phyloP scores from a whole-genome alignment of 139 green algal genomes.

The Closterium sp. region DNA sequence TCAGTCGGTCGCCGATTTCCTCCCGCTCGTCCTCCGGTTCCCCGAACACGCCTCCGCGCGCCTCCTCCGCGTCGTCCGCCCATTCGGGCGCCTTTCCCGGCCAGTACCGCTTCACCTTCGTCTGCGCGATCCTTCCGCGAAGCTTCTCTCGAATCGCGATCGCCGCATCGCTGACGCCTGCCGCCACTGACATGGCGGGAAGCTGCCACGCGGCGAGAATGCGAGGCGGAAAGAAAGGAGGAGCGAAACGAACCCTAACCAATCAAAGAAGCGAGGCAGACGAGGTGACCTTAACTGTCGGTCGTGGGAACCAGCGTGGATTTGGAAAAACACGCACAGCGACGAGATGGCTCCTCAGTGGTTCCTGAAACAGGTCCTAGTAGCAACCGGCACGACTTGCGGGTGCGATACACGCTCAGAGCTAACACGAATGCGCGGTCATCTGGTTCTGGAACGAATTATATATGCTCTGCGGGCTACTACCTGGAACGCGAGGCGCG shows the following conservation, averaged over 20 bases:
- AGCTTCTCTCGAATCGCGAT: constrained; percentile 56
- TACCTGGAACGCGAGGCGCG: too few relatives aligned
- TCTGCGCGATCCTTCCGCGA: constrained; percentile 70
- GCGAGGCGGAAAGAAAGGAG: neutral
- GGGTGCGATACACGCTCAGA: too few relatives aligned
- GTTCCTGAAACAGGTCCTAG: too few relatives aligned
- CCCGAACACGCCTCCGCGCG: constrained; percentile 49
- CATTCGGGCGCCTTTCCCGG: constrained; percentile 80
- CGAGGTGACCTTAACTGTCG: too few relatives aligned
- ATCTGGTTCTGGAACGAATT: too few relatives aligned
- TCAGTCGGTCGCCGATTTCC: neutral
- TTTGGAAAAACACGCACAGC: too few relatives aligned
- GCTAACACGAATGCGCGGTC: too few relatives aligned
- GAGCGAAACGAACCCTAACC: neutral
- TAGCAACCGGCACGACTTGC: too few relatives aligned
- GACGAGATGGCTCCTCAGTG: too few relatives aligned
- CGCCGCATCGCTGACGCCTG: constrained; percentile 36
- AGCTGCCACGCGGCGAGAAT: neutral
- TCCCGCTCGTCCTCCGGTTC: constrained; percentile 76
- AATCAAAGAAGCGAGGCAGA: neutral
- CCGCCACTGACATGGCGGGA: constrained; percentile 46
- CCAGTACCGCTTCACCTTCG: constrained; percentile 82
- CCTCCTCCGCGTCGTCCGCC: constrained; percentile 49
- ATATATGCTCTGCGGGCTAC: too few relatives aligned
- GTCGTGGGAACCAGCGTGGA: too few relatives aligned